These are phyloP conservation scores for Gossypium ekmanianum DNA, from an alignment of 345 rosid genomes.

Conservation along the genomic window DNA sequence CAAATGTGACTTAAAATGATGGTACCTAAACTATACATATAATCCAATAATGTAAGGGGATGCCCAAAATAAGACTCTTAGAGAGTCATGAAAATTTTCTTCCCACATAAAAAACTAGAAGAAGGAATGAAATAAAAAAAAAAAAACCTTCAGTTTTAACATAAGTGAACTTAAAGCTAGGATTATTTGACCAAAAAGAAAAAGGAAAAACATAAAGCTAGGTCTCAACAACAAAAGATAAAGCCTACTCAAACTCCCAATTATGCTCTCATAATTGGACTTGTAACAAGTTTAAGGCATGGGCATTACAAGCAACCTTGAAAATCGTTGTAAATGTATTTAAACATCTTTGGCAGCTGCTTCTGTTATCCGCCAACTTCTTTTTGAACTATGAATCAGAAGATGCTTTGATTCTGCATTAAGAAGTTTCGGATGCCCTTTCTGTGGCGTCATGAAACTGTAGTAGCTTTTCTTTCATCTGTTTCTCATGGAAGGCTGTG, in stretches of 20 bases:
- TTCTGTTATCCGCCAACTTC: background rate
- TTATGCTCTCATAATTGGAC: background rate
- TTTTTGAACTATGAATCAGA: background rate
- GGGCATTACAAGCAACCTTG: background rate
- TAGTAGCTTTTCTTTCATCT: background rate
- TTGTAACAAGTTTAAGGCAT: background rate
- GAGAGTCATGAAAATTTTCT: background rate
- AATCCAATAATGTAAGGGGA: background rate
- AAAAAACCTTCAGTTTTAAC: background rate
- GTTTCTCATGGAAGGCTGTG: background rate
- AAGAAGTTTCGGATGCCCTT: background rate
- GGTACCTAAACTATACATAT: background rate
- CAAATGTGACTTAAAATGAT: background rate
- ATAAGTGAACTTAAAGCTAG: background rate
- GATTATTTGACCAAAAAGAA: too few relatives aligned
- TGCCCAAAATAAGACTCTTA: background rate
- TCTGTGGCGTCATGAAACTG: background rate
- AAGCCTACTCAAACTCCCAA: background rate
- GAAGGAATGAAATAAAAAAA: background rate
- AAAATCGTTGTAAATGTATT: background rate
- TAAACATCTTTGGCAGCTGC: background rate
- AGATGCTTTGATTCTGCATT: background rate
- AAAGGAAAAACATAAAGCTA: too few relatives aligned
- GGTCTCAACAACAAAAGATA: background rate
- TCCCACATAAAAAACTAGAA: background rate